phyloP scores from a whole-genome alignment of 345 rosid species.

The Triadica sebifera region DNA sequence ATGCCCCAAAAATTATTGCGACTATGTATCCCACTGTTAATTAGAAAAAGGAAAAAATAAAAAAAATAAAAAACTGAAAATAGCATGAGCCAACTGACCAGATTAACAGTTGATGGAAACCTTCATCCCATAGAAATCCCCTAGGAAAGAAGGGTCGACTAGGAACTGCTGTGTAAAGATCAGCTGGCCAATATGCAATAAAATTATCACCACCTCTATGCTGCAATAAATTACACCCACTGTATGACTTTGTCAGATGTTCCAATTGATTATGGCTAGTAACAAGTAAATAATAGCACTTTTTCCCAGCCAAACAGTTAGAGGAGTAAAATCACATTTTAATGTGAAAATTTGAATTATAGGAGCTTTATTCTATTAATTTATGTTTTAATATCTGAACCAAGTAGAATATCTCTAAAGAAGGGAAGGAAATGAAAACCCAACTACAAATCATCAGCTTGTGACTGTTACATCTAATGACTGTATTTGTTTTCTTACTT shows the following conservation, averaged over 20 bases:
- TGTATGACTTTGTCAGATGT: slow-evolving; percentile 35
- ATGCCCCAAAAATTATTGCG: slow-evolving; percentile 15
- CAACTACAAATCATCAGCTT: not conserved
- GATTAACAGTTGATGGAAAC: slow-evolving; percentile 84
- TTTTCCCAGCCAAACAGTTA: not conserved
- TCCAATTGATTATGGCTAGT: slow-evolving; percentile 18
- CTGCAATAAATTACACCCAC: slow-evolving; percentile 43
- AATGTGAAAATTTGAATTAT: not conserved
- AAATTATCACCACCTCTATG: slow-evolving; percentile 41
- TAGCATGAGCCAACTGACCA: slow-evolving; percentile 49
- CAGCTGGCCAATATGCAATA: slow-evolving; percentile 90
- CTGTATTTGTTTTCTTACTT: too few relatives aligned
- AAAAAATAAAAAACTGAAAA: not conserved
- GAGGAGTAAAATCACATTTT: not conserved
- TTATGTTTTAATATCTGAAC: not conserved
- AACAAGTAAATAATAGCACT: not conserved
- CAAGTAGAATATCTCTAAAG: not conserved
- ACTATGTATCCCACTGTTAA: not conserved
- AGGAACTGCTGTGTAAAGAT: slow-evolving; percentile 92
- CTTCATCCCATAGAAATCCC: slow-evolving; percentile 99
- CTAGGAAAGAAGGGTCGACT: slow-evolving; percentile 87
- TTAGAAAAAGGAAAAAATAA: not conserved
- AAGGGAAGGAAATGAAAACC: not conserved
- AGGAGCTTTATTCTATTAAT: not conserved
- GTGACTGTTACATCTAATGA: not conserved